Conservation (phyloP, 108 stramenopile species). For the Nannochloropsis oceanica region DNA sequence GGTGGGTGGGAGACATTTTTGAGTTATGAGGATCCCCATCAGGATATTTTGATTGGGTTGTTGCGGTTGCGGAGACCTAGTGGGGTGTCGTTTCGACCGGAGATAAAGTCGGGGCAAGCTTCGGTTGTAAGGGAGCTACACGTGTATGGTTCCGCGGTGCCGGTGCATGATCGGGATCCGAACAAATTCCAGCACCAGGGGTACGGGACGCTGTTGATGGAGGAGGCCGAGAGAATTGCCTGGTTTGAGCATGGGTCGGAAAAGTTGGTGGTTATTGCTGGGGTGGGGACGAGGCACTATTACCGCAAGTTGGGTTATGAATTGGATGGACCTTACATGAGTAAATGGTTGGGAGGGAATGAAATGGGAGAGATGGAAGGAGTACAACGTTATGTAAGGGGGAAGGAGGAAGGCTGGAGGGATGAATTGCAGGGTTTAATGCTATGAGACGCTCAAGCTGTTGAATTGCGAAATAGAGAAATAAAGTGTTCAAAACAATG, state of each 20-base stretch:
- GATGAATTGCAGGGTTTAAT: too few relatives aligned
- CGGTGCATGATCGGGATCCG: conserved; percentile 64
- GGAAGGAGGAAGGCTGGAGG: too few relatives aligned
- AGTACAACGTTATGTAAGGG: too few relatives aligned
- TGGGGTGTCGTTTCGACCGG: conserved; percentile 50
- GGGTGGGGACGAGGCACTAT: conserved; percentile 87
- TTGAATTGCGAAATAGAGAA: too few relatives aligned
- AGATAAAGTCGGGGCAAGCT: conserved; percentile 48
- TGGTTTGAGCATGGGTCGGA: conserved; percentile 67
- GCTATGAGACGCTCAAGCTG: too few relatives aligned
- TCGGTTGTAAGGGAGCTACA: conserved; percentile 78
- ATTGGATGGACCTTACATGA: conserved; percentile 40
- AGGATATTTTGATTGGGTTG: conserved; percentile 68
- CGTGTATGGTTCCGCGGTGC: conserved; percentile 88
- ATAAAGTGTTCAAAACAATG: too few relatives aligned
- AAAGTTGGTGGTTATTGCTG: conserved; percentile 80
- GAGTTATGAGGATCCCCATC: conserved; percentile 73
- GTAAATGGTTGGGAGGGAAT: conserved; percentile 1
- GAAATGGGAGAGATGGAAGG: too few relatives aligned
- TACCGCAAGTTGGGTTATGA: conserved; percentile 85
- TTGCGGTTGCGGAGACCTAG: conserved; percentile 49
- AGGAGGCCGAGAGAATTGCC: conserved; percentile 85
- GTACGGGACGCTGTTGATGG: conserved; percentile 81
- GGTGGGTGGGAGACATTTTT: conserved; percentile 91
- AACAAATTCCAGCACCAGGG: conserved; percentile 90